Percentiles rank a stretch among this genome's conserved stretches.
phyloP scores from a whole-genome alignment of 345 rosid species.

The Linum lewisii region DNA sequence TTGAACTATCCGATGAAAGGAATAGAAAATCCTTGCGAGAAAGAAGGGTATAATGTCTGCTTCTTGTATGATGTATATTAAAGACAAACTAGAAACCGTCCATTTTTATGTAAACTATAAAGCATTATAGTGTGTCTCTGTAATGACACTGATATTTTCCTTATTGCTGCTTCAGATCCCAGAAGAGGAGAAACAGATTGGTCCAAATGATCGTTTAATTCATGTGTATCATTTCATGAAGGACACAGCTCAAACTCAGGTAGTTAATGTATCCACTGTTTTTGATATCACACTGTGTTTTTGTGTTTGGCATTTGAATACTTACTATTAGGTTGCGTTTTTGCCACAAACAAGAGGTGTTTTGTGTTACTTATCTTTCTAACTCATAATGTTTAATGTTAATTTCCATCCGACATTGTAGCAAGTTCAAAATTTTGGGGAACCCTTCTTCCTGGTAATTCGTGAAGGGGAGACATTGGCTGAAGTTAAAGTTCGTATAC shows the following conservation, averaged over 20 bases:
- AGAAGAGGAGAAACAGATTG: conserved; percentile 93
- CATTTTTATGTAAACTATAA: no score
- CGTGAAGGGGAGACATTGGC: conserved; percentile 85
- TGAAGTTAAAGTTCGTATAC: conserved; percentile 47
- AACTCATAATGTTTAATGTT: no score
- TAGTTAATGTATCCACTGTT: conserved; percentile 19
- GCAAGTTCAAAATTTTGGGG: conserved; percentile 94
- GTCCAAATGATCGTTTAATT: conserved; percentile 79
- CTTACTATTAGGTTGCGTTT: neutral
- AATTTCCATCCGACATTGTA: conserved; percentile 9
- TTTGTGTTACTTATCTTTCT: neutral
- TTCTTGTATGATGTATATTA: no score
- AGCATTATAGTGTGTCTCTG: no score
- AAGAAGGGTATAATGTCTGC: no score
- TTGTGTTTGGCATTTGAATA: neutral
- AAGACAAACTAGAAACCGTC: no score
- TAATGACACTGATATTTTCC: neutral
- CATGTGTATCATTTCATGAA: conserved; percentile 88
- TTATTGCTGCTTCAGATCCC: conserved; percentile 43
- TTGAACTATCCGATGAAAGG: neutral
- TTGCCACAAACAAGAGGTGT: neutral
- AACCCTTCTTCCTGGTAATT: conserved; percentile 90
- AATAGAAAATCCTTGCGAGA: no score
- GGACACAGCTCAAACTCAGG: conserved; percentile 71
- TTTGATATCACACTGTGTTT: no score